phyloP scores from a whole-genome alignment of 495 filamentous ascomycete genomes.

The Venustampulla echinocandica region DNA sequence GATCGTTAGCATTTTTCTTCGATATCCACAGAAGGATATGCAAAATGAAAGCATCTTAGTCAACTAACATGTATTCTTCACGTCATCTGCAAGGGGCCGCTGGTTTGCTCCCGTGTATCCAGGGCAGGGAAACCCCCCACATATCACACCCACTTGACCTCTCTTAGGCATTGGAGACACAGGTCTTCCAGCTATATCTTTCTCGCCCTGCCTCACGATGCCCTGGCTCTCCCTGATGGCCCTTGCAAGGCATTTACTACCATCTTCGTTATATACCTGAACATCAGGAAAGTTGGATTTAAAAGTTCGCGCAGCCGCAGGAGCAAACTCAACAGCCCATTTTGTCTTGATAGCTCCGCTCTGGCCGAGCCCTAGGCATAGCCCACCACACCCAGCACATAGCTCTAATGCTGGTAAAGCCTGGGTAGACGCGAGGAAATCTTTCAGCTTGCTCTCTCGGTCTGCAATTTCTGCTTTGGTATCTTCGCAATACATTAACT shows the following conservation, averaged over 20 bases:
- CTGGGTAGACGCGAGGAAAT: neutral
- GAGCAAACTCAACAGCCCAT: conserved; percentile 5
- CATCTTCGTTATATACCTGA: conserved; percentile 3
- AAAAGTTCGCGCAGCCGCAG: conserved; percentile 2
- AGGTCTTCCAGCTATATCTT: neutral
- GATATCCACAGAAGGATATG: neutral
- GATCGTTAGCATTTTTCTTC: neutral
- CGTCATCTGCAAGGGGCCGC: conserved; percentile 1
- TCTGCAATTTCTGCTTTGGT: neutral
- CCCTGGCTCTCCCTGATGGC: neutral
- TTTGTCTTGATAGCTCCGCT: conserved; percentile 5
- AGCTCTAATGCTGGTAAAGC: conserved; percentile 3
- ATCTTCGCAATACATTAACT: neutral
- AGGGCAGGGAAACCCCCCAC: conserved; percentile 10
- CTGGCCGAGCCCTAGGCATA: conserved; percentile 1
- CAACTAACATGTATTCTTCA: conserved; percentile 2
- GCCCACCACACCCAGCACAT: conserved; percentile 6
- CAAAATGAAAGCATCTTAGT: neutral
- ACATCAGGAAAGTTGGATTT: neutral
- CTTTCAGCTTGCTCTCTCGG: neutral
- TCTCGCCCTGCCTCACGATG: neutral
- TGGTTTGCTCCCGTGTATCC: conserved; percentile 8
- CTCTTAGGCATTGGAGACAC: neutral
- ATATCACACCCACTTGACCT: conserved; percentile 12
- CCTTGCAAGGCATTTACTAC: conserved; percentile 1